phyloP scores from a whole-genome alignment of 345 rosid species.

The Microcos paniculata region DNA sequence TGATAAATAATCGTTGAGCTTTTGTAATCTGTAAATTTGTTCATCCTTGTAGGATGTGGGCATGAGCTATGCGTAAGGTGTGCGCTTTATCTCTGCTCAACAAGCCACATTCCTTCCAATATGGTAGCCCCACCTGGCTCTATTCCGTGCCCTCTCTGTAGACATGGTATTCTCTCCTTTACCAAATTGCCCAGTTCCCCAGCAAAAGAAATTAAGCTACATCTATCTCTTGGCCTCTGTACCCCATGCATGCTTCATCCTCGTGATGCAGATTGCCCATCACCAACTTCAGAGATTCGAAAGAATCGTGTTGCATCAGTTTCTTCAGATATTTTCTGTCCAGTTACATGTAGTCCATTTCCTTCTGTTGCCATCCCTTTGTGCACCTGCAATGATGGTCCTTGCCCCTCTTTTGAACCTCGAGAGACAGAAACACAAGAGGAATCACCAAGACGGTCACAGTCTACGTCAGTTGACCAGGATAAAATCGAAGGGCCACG shows the following conservation, averaged over 20 bases:
- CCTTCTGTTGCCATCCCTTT: constrained; percentile 85
- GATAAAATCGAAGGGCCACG: constrained; percentile 76
- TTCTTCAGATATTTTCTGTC: constrained; percentile 83
- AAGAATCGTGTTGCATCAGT: constrained; percentile 72
- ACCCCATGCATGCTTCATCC: constrained; percentile 91
- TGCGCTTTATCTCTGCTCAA: constrained; percentile 91
- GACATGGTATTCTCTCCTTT: constrained; percentile 80
- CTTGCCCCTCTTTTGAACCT: constrained; percentile 77
- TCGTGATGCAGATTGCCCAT: constrained; percentile 47
- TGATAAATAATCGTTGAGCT: neutral
- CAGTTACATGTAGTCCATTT: constrained; percentile 92
- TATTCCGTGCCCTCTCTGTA: constrained; percentile 95
- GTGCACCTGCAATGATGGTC: constrained; percentile 83
- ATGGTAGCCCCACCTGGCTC: constrained; percentile 71
- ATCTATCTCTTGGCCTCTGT: constrained; percentile 77
- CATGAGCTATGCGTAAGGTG: constrained; percentile 95
- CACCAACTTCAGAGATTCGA: constrained; percentile 65
- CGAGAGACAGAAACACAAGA: constrained; percentile 51
- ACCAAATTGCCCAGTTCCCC: constrained; percentile 66
- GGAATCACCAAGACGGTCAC: constrained; percentile 48
- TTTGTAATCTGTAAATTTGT: neutral
- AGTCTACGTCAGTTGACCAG: constrained; percentile 43
- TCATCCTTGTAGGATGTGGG: constrained; percentile 67
- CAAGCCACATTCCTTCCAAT: constrained; percentile 69
- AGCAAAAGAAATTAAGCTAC: constrained; percentile 58